Evolutionary conservation across 306 rosid species (phyloP), one percentile per base, ranked within the genome.

Genomic region (Acacia crassicarpa): DNA sequence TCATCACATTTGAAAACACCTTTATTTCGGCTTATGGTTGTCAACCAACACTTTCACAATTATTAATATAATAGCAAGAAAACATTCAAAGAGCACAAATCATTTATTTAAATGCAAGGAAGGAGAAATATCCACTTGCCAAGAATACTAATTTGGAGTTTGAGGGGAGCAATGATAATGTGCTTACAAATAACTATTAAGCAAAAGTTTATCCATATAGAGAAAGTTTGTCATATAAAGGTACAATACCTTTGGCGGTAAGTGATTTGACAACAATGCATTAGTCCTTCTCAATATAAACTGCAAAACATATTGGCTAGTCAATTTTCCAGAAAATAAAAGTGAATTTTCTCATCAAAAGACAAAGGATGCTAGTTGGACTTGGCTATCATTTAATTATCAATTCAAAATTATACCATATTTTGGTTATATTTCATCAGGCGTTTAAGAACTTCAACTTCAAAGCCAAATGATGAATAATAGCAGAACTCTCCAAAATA

Each of bases 261-360:
- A 85, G 86, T 93, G 99, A 83, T 95, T 95, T 54, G 99, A 95
- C 74, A 95, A 82, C 66, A 95, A 87, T 58, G 95, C 97, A 83
- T 93, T 93, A 53, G 97, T 95, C 88, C 99, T 89, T 79, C 98
- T 89, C 81, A 93, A 87, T 80, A 95, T 93, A 85, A 93, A 95
- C 98, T 95, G 97, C 89, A 92, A 86, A 70, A 71, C 70, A 84
- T 45, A 69, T 56, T 30, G 65, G 63, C 63, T 27, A 35, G 48
- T 86, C 61, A 86, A 77, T 45, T 58, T 82, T 76, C 53, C 77
- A 78, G 59, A 75, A 35, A 79, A 40, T 66, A 68, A 45, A 77
- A 78, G 35, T 10, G 69, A 45, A 76, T 72, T 84, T 78, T 72
- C 76, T 56, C 72, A 43, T 65, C 65, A 79, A 38, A 78, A 73